Evolutionary conservation across 2,329 filamentous ascomycete genomes (phyloP).

Genomic region (Gaeumannomyces sp.): DNA sequence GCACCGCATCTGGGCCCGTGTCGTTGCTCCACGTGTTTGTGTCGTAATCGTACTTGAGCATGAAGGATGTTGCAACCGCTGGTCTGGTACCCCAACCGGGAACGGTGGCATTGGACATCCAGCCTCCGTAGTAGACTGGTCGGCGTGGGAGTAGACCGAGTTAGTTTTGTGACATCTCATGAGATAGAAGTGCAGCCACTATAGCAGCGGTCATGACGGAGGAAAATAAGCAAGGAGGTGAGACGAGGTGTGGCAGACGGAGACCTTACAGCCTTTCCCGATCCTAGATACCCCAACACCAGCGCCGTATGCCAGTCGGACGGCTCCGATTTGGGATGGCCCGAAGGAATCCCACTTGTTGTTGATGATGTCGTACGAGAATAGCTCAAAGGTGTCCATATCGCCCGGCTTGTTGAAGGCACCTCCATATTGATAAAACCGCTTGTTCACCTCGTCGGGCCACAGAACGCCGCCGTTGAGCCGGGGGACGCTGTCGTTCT

Average conservation of each 20-base stretch:
- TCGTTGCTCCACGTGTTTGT: conserved; percentile 44
- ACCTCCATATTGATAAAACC: conserved; percentile 57
- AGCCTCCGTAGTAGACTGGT: conserved; percentile 53
- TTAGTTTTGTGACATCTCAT: background rate
- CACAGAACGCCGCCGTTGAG: conserved; percentile 45
- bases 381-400: conserved; percentile 39
- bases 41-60: conserved; percentile 53
- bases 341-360: conserved; percentile 48
- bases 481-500: conserved; percentile 49
- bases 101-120: conserved; percentile 48
- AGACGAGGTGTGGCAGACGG: background rate
- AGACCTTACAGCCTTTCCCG: conserved; percentile 39
- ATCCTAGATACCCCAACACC: conserved; percentile 46
- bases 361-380: conserved; percentile 50
- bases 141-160: background rate
- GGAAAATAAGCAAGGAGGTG: background rate
- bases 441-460: conserved; percentile 56
- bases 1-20: conserved; percentile 44
- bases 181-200: no score
- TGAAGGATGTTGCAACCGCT: conserved; percentile 40
- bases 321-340: conserved; percentile 30
- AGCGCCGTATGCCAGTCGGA: conserved; percentile 49
- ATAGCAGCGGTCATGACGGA: no score
- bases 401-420: conserved; percentile 36
- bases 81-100: conserved; percentile 41